Evolutionary conservation across 768 basidiomycete genomes (phyloP).

Genomic region (Zangia roseola): DNA sequence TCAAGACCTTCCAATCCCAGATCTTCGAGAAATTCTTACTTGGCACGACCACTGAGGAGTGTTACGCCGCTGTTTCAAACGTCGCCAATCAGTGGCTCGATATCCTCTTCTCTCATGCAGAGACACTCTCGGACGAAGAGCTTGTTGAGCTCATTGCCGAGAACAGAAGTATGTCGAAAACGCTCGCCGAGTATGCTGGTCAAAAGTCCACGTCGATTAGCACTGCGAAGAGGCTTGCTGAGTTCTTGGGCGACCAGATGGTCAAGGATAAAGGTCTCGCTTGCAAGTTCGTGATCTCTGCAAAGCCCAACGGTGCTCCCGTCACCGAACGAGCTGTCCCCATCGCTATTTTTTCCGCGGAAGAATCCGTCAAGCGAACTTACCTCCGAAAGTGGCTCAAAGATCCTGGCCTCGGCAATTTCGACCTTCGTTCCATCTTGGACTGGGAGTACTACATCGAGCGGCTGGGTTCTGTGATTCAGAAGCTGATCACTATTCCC

Average conservation of each 20-base stretch:
- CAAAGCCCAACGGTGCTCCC: conserved; percentile 86
- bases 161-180: conserved; percentile 97
- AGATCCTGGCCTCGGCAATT: conserved; percentile 81
- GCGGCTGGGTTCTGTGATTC: conserved; percentile 94
- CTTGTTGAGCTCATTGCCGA: conserved; percentile 97
- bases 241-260: conserved; percentile 98
- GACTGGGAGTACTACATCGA: conserved; percentile 99
- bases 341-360: conserved; percentile 96
- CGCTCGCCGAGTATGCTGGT: conserved; percentile 90
- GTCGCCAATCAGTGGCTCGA: conserved; percentile 98
- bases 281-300: conserved; percentile 98
- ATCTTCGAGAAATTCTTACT: conserved; percentile 98
- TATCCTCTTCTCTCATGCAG: conserved; percentile 84
- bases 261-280: conserved; percentile 99
- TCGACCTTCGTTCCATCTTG: conserved; percentile 90
- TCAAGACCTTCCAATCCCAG: conserved; percentile 99
- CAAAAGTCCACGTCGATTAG: conserved; percentile 99
- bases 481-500: conserved; percentile 98
- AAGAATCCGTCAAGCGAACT: conserved; percentile 82
- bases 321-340: conserved; percentile 97
- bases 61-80: conserved; percentile 90
- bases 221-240: conserved; percentile 90
- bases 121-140: conserved; percentile 86
- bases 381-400: conserved; percentile 97
- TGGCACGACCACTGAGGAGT: conserved; percentile 90